Base-by-base conservation (phyloP, 306 rosid species). In the Dryas octopetala region DNA sequence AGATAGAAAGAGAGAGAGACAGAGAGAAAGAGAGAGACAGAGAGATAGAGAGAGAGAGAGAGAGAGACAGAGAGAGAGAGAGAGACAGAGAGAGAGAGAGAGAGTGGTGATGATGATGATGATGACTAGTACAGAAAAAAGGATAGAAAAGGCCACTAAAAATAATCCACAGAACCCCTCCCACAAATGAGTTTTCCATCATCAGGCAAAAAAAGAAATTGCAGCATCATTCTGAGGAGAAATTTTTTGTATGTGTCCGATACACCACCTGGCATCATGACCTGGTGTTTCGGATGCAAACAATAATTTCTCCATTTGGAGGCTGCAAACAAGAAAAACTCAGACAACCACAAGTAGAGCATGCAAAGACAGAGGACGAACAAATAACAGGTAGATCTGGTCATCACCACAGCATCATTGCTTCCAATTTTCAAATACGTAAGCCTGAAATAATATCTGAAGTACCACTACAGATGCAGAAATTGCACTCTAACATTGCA, bases 111-210 rank as follows among this genome's bases (percentile, higher is more conserved):
- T 23, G 23, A 2, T 32, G 38, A 74, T 16, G 14, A 38, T 4
- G 41, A 32, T 32, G 38, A n/a, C 5, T 28, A 11, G 15, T 32
- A 54, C 43, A 46, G 66, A 32, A 57, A 17, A 70, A 70, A 40
- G 43, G 68, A 45, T 19, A 6, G 70, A 61, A 16, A 58, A 66
- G 62, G 70, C 74, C 57, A 63, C 3, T 45, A 41, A 43, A 1
- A 58, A 64, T 48, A 67, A 59, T 68, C 70, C 69, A n/a, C 17
- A 8, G 66, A 62, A 74, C 76, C 70, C n/a, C 76, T 70, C 38
- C 58, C 58, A 38, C 41, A 77, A 51, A 15, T 28, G 28, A 63
- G 57, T 78, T 53, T 78, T 71, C 62, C 53, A 79, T 79, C 78
- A 66, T 51, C 13, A 66, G 64, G 74, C 70, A 3, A 44, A 61